Percentiles rank a stretch among this genome's conserved stretches.
These are phyloP conservation scores for Trichomonascaceae sp. DNA, from an alignment of 1,139 yeast genomes.

Conservation along the genomic window DNA sequence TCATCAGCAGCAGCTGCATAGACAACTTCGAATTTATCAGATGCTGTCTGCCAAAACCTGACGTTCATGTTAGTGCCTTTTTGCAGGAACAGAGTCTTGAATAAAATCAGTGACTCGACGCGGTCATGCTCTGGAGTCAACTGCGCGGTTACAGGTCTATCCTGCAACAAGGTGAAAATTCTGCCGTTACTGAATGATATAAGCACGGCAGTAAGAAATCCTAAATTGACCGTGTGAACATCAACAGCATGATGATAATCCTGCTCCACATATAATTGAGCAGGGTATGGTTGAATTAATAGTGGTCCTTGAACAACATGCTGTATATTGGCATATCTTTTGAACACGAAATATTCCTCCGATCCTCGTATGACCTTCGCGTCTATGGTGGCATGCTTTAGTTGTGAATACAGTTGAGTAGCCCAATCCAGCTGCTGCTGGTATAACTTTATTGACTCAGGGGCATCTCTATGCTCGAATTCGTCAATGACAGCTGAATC, in stretches of 20 bases:
- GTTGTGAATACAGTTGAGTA: slow-evolving; percentile 25
- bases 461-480: slow-evolving; percentile 16
- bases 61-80: neutral
- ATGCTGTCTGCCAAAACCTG: neutral
- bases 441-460: slow-evolving; percentile 13
- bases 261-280: slow-evolving; percentile 33
- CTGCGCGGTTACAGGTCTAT: slow-evolving; percentile 20
- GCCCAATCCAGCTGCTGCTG: slow-evolving; percentile 27
- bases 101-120: slow-evolving; percentile 11
- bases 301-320: slow-evolving; percentile 47
- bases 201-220: slow-evolving; percentile 22
- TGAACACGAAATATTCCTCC: slow-evolving; percentile 19
- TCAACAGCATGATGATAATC: slow-evolving; percentile 36
- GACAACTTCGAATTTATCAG: neutral
- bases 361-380: slow-evolving; percentile 13
- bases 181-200: slow-evolving; percentile 25
- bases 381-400: slow-evolving; percentile 19
- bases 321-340: slow-evolving; percentile 10
- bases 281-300: slow-evolving; percentile 46
- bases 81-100: neutral
- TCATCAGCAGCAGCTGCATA: slow-evolving; percentile 1
- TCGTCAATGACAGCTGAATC: slow-evolving; percentile 38
- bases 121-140: slow-evolving; percentile 18
- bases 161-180: slow-evolving; percentile 22
- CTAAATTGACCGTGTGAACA: slow-evolving; percentile 29